Evolutionary conservation across 176 grass and related monocot species (phyloP).

Genomic region (Zizania latifolia): DNA sequence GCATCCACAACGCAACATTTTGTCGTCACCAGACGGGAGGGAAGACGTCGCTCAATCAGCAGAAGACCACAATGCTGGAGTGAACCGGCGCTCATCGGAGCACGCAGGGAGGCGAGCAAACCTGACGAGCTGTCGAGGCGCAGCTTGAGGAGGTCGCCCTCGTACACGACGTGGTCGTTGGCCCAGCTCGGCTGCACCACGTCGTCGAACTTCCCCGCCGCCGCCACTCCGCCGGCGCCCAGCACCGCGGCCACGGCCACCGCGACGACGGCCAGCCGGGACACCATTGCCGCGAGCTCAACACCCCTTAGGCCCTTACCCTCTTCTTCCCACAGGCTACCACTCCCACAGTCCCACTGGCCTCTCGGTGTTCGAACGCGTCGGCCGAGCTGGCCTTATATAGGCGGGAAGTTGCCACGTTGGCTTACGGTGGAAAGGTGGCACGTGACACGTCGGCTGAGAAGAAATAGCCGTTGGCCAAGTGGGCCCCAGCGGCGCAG

Average conservation of each 20-base stretch:
- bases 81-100: background rate
- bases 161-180: conserved; percentile 88
- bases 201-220: conserved; percentile 54
- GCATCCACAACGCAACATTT: background rate
- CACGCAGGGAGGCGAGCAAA: no score
- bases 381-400: no score
- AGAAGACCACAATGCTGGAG: background rate
- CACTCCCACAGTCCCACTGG: background rate
- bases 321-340: background rate
- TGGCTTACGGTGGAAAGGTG: no score
- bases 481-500: no score
- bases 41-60: background rate
- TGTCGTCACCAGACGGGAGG: background rate
- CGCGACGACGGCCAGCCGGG: background rate
- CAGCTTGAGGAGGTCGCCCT: conserved; percentile 83
- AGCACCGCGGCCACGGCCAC: background rate
- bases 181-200: conserved; percentile 94
- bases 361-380: background rate
- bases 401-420: background rate
- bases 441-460: no score
- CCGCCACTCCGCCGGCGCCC: background rate
- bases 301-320: background rate
- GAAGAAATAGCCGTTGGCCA: no score
- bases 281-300: background rate
- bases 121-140: conserved; percentile 72